phyloP scores from a whole-genome alignment of 1,284 basidiomycete species.

The Puccinia polysora region DNA sequence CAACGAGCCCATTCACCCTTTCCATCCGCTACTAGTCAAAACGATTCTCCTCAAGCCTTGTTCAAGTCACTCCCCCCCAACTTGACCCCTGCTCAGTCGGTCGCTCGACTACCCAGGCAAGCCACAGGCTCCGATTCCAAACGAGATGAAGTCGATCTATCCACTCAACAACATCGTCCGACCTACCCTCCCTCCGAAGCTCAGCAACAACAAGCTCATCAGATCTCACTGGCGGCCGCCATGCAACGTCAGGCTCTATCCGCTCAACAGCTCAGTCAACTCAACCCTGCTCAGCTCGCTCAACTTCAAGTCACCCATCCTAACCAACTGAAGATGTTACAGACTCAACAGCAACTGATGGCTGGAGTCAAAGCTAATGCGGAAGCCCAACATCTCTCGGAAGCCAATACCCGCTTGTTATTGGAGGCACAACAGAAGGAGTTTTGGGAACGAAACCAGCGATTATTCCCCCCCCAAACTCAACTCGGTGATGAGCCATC shows the following conservation, averaged over 20 bases:
- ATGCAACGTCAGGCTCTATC: neutral
- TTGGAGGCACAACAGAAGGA: slow-evolving; percentile 3
- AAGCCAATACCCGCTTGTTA: slow-evolving; percentile 1
- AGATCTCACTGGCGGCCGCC: neutral
- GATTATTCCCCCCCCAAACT: neutral
- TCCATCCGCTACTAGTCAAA: slow-evolving; percentile 13
- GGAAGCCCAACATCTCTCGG: slow-evolving; percentile 13
- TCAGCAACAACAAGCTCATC: slow-evolving; percentile 16
- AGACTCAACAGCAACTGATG: neutral
- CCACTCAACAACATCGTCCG: slow-evolving; percentile 6
- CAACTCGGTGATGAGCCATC: neutral
- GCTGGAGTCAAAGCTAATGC: slow-evolving; percentile 6
- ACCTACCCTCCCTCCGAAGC: too few relatives aligned
- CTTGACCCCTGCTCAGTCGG: slow-evolving; percentile 27
- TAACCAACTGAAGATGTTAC: neutral
- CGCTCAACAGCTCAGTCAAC: neutral
- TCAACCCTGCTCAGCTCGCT: slow-evolving; percentile 1
- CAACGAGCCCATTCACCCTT: slow-evolving; percentile 30
- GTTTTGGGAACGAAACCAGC: slow-evolving; percentile 13
- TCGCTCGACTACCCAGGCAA: slow-evolving; percentile 13
- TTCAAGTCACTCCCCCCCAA: slow-evolving; percentile 36
- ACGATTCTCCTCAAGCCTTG: slow-evolving; percentile 25
- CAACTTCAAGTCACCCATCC: slow-evolving; percentile 23
- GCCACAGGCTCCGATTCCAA: slow-evolving; percentile 26
- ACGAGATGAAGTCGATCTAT: slow-evolving; percentile 6